Percentiles rank a stretch among this genome's conserved stretches.
phyloP scores from a whole-genome alignment of 306 rosid species.

The Vigna radiata region DNA sequence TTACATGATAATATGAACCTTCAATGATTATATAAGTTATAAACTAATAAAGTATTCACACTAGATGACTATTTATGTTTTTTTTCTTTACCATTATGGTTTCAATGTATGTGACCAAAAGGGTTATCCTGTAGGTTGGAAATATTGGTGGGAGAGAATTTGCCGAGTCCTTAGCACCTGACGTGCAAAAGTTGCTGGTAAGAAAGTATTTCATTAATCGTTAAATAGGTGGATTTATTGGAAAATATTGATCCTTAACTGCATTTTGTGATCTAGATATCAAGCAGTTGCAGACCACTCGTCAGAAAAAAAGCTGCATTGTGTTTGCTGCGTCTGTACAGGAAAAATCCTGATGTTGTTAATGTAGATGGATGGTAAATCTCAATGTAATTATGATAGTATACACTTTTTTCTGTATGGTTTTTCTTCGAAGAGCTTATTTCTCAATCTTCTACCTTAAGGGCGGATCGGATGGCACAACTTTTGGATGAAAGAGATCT shows the following conservation, averaged over 20 bases:
- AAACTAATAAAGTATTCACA: conserved; percentile 23
- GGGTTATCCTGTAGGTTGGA: conserved; percentile 75
- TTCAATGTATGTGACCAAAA: conserved; percentile 14
- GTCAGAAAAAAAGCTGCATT: conserved; percentile 98
- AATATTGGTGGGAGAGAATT: conserved; percentile 99
- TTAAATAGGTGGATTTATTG: conserved; percentile 15
- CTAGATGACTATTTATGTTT: background rate
- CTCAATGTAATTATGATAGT: conserved; percentile 44
- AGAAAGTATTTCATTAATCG: conserved; percentile 42
- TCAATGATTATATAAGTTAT: conserved; percentile 18
- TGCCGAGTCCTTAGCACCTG: conserved; percentile 98
- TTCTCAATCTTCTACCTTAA: conserved; percentile 43
- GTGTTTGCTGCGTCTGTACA: conserved; percentile 91
- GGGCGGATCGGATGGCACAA: conserved; percentile 99
- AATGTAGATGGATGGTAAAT: conserved; percentile 98
- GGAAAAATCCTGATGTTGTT: conserved; percentile 99
- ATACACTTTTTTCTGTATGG: conserved; percentile 21
- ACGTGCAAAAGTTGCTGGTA: conserved; percentile 96
- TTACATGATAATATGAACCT: conserved; percentile 26
- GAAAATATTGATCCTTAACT: conserved; percentile 47
- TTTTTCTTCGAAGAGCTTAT: conserved; percentile 37
- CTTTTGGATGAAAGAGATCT: conserved; percentile 98
- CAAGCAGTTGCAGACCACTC: conserved; percentile 99
- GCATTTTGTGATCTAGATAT: conserved; percentile 65
- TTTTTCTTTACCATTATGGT: conserved; percentile 12